Evolutionary conservation across 768 basidiomycete genomes (phyloP).

Genomic region (Exidia glandulosa): DNA sequence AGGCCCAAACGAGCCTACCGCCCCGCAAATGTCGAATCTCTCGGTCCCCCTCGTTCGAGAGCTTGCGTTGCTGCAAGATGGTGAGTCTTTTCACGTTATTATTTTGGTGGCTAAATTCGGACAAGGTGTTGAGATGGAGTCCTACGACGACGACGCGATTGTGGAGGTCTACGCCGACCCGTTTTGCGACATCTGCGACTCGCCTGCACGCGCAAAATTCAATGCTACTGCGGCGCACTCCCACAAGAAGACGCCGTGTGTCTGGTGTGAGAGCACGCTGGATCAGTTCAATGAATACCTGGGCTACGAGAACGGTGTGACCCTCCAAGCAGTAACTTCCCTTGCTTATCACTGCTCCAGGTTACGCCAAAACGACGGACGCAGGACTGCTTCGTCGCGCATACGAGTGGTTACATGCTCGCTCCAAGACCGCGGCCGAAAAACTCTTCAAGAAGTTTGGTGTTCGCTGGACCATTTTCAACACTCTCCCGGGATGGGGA

Average conservation of each 20-base stretch:
- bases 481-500: conserved; percentile 18
- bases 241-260: conserved; percentile 17
- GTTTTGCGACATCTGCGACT: conserved; percentile 19
- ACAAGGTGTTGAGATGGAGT: conserved; percentile 18
- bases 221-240: conserved; percentile 17
- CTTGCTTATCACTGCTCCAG: too few species aligned
- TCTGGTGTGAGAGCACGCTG: conserved; percentile 12
- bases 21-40: conserved; percentile 16
- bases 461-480: conserved; percentile 14
- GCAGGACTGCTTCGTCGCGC: not conserved
- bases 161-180: conserved; percentile 15
- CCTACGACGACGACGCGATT: conserved; percentile 7
- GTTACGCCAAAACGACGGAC: not conserved
- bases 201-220: conserved; percentile 11
- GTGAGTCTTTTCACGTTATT: conserved; percentile 6
- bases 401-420: conserved; percentile 7
- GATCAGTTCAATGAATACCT: conserved; percentile 13
- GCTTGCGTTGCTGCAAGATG: conserved; percentile 12
- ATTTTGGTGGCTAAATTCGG: not conserved
- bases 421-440: not conserved
- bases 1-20: conserved; percentile 17
- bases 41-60: conserved; percentile 13
- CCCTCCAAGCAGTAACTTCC: too few species aligned
- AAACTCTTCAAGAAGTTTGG: conserved; percentile 12
- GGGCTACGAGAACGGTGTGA: conserved; percentile 9